These are phyloP conservation scores for Gossypium raimondii DNA, from an alignment of 345 rosid species.

Conservation along the genomic window DNA sequence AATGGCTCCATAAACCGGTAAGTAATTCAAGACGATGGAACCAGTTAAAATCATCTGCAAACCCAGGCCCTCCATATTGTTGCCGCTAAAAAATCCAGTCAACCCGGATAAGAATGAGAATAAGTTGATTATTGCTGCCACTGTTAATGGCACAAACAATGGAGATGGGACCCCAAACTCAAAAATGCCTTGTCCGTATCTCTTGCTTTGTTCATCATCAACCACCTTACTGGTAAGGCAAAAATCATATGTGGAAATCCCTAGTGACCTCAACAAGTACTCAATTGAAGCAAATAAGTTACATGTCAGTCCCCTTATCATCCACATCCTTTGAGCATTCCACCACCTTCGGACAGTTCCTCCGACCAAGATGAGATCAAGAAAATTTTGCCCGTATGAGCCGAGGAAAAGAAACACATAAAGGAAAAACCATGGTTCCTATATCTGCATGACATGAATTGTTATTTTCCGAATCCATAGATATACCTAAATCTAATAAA, in stretches of 20 bases:
- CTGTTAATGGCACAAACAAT: slow-evolving; percentile 39
- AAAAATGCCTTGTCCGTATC: slow-evolving; percentile 46
- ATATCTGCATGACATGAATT: neutral
- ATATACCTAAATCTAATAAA: neutral
- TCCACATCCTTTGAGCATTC: slow-evolving; percentile 62
- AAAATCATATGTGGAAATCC: slow-evolving; percentile 44
- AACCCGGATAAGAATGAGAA: slow-evolving; percentile 34
- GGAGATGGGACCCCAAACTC: slow-evolving; percentile 59
- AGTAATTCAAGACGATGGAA: slow-evolving; percentile 41
- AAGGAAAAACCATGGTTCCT: slow-evolving; percentile 48
- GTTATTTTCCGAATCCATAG: neutral
- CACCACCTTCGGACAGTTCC: slow-evolving; percentile 58
- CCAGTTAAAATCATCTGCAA: slow-evolving; percentile 43
- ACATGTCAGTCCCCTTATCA: slow-evolving; percentile 42
- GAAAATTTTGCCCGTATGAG: slow-evolving; percentile 44
- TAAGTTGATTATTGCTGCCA: slow-evolving; percentile 48
- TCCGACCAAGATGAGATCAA: slow-evolving; percentile 32
- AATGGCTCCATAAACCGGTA: slow-evolving; percentile 63
- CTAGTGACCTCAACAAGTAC: slow-evolving; percentile 37
- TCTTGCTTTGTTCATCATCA: slow-evolving; percentile 43
- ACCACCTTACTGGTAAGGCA: slow-evolving; percentile 51
- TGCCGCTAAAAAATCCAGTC: neutral
- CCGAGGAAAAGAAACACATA: slow-evolving; percentile 57
- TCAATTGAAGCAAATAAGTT: slow-evolving; percentile 34
- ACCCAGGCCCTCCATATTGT: slow-evolving; percentile 20